Percentiles rank a stretch among this genome's conserved stretches.
These are phyloP conservation scores for Paecilomyces variotii DNA, from an alignment of 2,329 filamentous ascomycete genomes.

Conservation along the genomic window DNA sequence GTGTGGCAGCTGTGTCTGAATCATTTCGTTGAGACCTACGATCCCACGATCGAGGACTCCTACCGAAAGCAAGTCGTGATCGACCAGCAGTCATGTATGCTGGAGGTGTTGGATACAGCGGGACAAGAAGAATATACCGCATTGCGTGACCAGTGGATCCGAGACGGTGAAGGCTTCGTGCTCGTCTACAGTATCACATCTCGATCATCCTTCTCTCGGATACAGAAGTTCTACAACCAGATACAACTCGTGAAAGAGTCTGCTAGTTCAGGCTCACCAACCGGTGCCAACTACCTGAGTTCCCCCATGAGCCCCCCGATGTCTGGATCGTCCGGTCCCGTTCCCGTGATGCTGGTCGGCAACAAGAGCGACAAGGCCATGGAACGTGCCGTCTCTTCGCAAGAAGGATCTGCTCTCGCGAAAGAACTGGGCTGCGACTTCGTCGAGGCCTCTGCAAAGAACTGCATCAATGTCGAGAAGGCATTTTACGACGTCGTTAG, in stretches of 20 bases:
- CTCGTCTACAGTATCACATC: constrained; percentile 98
- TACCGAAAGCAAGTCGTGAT: constrained; percentile 71
- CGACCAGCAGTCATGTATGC: constrained; percentile 85
- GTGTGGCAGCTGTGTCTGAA: constrained; percentile 73
- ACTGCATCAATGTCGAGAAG: constrained; percentile 97
- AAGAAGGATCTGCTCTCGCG: constrained; percentile 86
- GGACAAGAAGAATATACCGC: constrained; percentile 99
- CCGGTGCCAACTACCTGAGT: constrained; percentile 40
- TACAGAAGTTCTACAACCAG: constrained; percentile 92
- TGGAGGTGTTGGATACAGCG: constrained; percentile 91
- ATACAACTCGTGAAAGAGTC: constrained; percentile 97
- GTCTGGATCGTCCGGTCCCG: constrained; percentile 49
- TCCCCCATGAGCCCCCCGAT: constrained; percentile 42
- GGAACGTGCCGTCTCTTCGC: constrained; percentile 90
- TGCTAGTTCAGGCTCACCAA: constrained; percentile 46
- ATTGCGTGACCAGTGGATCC: constrained; percentile 94
- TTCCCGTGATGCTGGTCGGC: constrained; percentile 95
- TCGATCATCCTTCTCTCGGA: constrained; percentile 86
- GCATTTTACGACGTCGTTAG: constrained; percentile 97
- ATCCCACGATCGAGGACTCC: constrained; percentile 61
- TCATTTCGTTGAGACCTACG: constrained; percentile 92
- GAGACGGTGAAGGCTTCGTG: constrained; percentile 94
- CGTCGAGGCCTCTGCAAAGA: constrained; percentile 93
- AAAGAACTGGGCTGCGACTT: constrained; percentile 93
- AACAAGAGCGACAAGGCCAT: constrained; percentile 98